Evolutionary conservation across 352 stramenopile genomes (phyloP), one percentile per base, ranked within the genome.

Genomic region (Phytophthora macrochlamydospora): DNA sequence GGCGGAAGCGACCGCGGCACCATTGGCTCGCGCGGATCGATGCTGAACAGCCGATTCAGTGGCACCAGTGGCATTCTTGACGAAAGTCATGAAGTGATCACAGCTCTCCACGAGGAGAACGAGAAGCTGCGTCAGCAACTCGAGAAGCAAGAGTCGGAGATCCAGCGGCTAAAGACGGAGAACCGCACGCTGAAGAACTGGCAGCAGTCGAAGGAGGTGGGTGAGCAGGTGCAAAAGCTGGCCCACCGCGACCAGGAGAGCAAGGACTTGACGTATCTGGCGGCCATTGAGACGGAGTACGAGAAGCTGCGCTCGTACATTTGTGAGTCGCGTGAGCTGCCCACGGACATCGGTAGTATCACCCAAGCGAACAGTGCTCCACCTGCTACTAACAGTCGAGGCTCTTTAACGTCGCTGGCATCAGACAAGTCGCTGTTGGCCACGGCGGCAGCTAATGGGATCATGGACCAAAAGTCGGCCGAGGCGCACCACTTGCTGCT

Each of bases 11-110:
- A 75, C 9, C 45, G 66, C 4, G 63, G 69, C 0, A 73, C 59
- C 7, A 62, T 45, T 6, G 73, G 65, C 24, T 64, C 67, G 6
- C 70, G 81, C 12, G 69, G 74, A 1, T 91, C 84, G 35, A 85
- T 85, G 69, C 49, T 83, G n/a, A 75, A 76, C 48, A 77, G 62
- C 56, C 82, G 85, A 7, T 85, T 88, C 58, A 92, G 81, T 38
- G 75, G 61, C 7, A 88, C 78, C 30, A 94, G 81, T 49, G 85
- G 87, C 11, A 93, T 95, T 53, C 57, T 95, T 8, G 85, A 95
- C 29, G 87, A 95, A 57, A 93, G 83, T 51, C 83, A 93, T 56
- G 85, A 95, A 70, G 87, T 95, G n/a, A 92, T 95, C 37, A 93
- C 84, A 2, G 87, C 84, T 13, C 77, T 95, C 0, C 86, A 93